A percentile compares a stretch with the other conserved stretches of the same genome.
Conservation (phyloP, 2,329 filamentous ascomycete species). For the Nemania serpens region DNA sequence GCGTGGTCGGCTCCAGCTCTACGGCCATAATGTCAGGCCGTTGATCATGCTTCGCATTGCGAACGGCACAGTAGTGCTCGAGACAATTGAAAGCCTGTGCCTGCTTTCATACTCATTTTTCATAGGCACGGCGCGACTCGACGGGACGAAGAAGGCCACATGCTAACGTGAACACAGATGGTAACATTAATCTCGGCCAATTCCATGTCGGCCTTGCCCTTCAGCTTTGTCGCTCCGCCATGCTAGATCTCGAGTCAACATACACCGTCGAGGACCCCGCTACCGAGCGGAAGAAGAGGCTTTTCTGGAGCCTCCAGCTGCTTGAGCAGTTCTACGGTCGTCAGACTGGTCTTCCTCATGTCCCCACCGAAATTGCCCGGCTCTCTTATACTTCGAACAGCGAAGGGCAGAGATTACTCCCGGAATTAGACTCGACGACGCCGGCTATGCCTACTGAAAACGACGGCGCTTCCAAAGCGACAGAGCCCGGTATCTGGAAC, state of each 20-base stretch:
- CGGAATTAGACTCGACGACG: conserved; percentile 17
- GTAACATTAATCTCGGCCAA: conserved; percentile 29
- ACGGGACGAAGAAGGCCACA: neutral
- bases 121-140: conserved; percentile 15
- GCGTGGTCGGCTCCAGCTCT: conserved; percentile 24
- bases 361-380: conserved; percentile 16
- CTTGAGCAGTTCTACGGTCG: conserved; percentile 29
- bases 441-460: conserved; percentile 22
- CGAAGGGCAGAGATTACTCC: conserved; percentile 20
- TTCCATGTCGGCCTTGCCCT: conserved; percentile 29
- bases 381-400: conserved; percentile 21
- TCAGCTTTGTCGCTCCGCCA: conserved; percentile 27
- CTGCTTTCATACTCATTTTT: conserved; percentile 29
- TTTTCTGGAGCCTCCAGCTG: conserved; percentile 29
- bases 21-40: conserved; percentile 28
- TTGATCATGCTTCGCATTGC: conserved; percentile 30
- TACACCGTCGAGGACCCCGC: conserved; percentile 19
- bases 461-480: conserved; percentile 18
- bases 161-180: conserved; percentile 22
- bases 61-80: conserved; percentile 25
- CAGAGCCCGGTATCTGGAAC: conserved; percentile 28
- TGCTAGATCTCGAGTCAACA: conserved; percentile 28
- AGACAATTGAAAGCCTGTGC: conserved; percentile 29
- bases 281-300: conserved; percentile 25
- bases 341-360: conserved; percentile 22